Conservation (phyloP, 805 yeast species). For the Sugiyamaella floridensis region DNA sequence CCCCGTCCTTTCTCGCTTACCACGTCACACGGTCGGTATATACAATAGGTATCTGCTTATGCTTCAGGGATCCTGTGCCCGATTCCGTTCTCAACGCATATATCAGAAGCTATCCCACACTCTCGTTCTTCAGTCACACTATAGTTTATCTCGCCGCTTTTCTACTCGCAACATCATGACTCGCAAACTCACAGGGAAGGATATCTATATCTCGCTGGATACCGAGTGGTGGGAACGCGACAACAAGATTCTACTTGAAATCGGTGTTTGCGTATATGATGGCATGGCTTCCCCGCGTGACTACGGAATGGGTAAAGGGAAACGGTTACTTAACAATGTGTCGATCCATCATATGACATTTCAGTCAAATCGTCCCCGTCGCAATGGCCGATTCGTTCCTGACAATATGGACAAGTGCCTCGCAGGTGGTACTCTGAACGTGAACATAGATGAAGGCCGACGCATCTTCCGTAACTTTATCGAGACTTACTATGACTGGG, state of each 20-base stretch:
- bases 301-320: no score
- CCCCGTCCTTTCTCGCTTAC: no score
- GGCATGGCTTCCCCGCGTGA: background rate
- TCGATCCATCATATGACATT: conserved; percentile 12
- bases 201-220: conserved; percentile 14
- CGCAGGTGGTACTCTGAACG: conserved; percentile 42
- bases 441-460: conserved; percentile 31
- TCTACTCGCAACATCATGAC: no score
- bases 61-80: no score
- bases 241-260: conserved; percentile 11
- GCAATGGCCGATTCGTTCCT: conserved; percentile 49
- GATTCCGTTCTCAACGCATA: no score
- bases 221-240: conserved; percentile 17
- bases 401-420: conserved; percentile 46
- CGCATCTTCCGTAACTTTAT: conserved; percentile 22
- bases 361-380: conserved; percentile 35
- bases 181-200: background rate
- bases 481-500: conserved; percentile 2
- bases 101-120: no score
- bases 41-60: no score
- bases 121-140: no score
- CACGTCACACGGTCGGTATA: no score
- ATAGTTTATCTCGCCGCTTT: no score
- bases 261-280: conserved; percentile 18
- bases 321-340: background rate